phyloP scores from a whole-genome alignment of 805 yeast species.

The Suhomyces sp. region DNA sequence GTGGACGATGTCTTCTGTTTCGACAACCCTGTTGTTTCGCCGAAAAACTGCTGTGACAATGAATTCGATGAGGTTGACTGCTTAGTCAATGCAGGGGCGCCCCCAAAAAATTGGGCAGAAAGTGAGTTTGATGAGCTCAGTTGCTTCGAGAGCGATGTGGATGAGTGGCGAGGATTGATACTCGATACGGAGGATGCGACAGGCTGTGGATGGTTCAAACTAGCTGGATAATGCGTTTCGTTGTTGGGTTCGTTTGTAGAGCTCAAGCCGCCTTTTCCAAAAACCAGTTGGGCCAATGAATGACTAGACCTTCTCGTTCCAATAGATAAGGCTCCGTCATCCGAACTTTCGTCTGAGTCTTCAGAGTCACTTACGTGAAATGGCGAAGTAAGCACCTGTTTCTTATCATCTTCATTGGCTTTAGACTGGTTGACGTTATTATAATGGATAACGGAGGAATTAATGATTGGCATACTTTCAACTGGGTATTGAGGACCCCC shows the following conservation, averaged over 20 bases:
- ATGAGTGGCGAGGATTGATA: slow-evolving; percentile 35
- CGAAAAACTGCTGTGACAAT: slow-evolving; percentile 21
- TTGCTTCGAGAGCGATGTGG: slow-evolving; percentile 38
- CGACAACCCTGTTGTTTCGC: slow-evolving; percentile 7
- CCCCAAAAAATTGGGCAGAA: slow-evolving; percentile 36
- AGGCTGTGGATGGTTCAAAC: slow-evolving; percentile 21
- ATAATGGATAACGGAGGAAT: slow-evolving; percentile 14
- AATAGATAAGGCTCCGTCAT: slow-evolving; percentile 37
- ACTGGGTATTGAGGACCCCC: neutral
- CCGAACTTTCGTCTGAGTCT: slow-evolving; percentile 20
- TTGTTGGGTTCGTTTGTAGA: slow-evolving; percentile 8
- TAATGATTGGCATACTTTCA: slow-evolving; percentile 26
- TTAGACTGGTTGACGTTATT: slow-evolving; percentile 5
- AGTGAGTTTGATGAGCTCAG: slow-evolving; percentile 41
- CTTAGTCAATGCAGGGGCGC: slow-evolving; percentile 11
- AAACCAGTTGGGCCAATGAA: slow-evolving; percentile 42
- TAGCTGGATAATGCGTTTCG: slow-evolving; percentile 20
- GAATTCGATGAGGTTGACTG: slow-evolving; percentile 10
- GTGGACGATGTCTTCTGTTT: slow-evolving; percentile 10
- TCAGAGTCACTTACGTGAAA: slow-evolving; percentile 14
- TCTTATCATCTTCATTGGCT: slow-evolving; percentile 2
- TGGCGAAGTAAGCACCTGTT: slow-evolving; percentile 1
- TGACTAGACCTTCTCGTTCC: slow-evolving; percentile 40
- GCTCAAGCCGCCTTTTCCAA: slow-evolving; percentile 19
- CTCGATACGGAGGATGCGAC: slow-evolving; percentile 22